These are phyloP conservation scores for Exophiala calicioides DNA, from an alignment of 2,329 filamentous ascomycete genomes.

Conservation along the genomic window DNA sequence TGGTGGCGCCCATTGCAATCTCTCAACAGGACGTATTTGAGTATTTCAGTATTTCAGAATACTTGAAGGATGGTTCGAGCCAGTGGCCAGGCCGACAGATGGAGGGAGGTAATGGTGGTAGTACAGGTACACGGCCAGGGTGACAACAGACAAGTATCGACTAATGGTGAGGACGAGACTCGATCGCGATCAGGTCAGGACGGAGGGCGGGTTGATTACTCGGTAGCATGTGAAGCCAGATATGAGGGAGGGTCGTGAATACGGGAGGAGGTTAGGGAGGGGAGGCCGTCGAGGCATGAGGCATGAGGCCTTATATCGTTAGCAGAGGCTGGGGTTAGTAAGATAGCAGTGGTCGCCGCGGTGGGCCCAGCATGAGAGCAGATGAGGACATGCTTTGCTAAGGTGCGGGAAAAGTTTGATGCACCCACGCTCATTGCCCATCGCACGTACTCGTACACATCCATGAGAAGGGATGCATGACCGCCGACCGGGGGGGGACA, in stretches of 20 bases:
- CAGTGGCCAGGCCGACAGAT: too few relatives aligned
- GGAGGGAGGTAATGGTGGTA: neutral
- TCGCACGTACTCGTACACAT: slow-evolving; percentile 1
- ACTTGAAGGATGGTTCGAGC: too few relatives aligned
- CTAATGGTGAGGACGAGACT: neutral
- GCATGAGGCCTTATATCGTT: slow-evolving; percentile 24
- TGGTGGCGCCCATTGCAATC: slow-evolving; percentile 23
- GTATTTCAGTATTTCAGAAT: too few relatives aligned
- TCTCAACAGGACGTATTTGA: too few relatives aligned
- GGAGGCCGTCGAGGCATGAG: slow-evolving; percentile 14
- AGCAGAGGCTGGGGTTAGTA: neutral
- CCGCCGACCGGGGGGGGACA: slow-evolving; percentile 2
- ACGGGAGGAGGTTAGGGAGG: slow-evolving; percentile 8
- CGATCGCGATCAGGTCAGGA: neutral
- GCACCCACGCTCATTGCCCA: too few relatives aligned
- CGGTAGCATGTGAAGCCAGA: neutral
- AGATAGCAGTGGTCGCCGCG: slow-evolving; percentile 4
- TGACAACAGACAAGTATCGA: neutral
- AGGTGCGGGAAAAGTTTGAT: slow-evolving; percentile 11
- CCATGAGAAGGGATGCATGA: slow-evolving; percentile 10
- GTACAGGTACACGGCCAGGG: slow-evolving; percentile 4
- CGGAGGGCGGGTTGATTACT: neutral
- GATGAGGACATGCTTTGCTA: slow-evolving; percentile 10
- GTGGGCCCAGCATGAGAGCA: slow-evolving; percentile 13
- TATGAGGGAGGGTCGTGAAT: slow-evolving; percentile 4